Percentiles rank a stretch among this genome's conserved stretches.
phyloP scores from a whole-genome alignment of 352 stramenopile species.

The Aphanomyces invadans region DNA sequence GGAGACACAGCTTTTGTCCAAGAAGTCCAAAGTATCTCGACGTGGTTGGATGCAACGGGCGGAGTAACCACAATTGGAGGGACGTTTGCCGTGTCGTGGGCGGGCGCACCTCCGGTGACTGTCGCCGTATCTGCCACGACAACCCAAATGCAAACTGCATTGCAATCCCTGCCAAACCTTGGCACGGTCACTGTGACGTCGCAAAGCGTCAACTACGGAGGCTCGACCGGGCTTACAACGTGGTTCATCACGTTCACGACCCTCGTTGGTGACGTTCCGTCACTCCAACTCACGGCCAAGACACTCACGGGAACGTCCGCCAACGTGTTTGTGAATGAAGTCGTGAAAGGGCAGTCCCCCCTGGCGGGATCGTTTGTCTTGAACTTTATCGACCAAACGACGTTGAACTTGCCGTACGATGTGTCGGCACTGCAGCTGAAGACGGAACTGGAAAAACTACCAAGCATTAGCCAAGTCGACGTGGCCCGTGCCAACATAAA shows the following conservation, averaged over 20 bases:
- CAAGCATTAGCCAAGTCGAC: constrained; percentile 51
- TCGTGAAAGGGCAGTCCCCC: constrained; percentile 64
- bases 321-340: constrained; percentile 53
- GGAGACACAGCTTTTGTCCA: constrained; percentile 83
- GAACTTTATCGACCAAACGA: constrained; percentile 87
- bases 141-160: constrained; percentile 40
- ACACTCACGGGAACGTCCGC: constrained; percentile 52
- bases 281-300: constrained; percentile 57
- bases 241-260: constrained; percentile 90
- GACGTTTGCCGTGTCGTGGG: constrained; percentile 59
- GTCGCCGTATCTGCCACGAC: constrained; percentile 36
- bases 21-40: constrained; percentile 84
- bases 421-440: constrained; percentile 82
- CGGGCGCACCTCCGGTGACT: constrained; percentile 35
- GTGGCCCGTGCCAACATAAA: constrained; percentile 57
- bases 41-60: constrained; percentile 49
- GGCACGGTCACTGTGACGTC: constrained; percentile 61
- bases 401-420: constrained; percentile 87
- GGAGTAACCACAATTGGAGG: constrained; percentile 37
- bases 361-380: constrained; percentile 91
- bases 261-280: constrained; percentile 84
- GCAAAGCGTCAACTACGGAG: constrained; percentile 42
- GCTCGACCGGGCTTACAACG: constrained; percentile 39
- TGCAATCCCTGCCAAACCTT: constrained; percentile 71
- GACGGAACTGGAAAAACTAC: constrained; percentile 66